Evolutionary conservation across 1,284 basidiomycete species (phyloP), one percentile per base, ranked within the genome.

Genomic region (Apiotrichum sp.): DNA sequence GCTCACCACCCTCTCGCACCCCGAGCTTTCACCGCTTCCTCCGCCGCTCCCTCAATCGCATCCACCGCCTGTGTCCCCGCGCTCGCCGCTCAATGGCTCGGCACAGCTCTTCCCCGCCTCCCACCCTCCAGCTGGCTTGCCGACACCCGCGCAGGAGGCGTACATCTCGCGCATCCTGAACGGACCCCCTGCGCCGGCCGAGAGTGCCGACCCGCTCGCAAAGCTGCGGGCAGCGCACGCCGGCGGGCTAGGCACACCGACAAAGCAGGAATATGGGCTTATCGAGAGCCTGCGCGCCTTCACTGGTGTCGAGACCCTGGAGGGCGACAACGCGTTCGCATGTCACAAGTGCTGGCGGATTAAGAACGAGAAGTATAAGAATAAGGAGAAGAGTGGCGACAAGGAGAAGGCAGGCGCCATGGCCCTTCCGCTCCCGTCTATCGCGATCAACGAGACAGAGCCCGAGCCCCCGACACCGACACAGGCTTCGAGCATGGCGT

Each of bases 321-420:
- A 96, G 63, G 91, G 90, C 1, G 91, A 95, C 64, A 96, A 97
- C 67, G 87, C 86, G 77, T 93, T 96, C 59, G 89, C 91, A 0
- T 97, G 93, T 73, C 82, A 88, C 64, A 82, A 87, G 55, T 97
- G 93, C 77, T 97, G 93, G 93, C 89, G 91, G 77, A 64, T 73
- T 63, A 74, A 75, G 59, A 65, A 65, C 32, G 73, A 73, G 6
- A 56, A 60, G 43, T 73, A 73, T 55, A 53, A 41, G 7, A 45
- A 13, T 4, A 34, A 35, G 11, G 36, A 38, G 36, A 13, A 8
- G 36, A 58, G 9, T 62, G 13, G 3, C 3, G 35, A 6, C 29
- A 32, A 34, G 39, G 36, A 8, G 36, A 46, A 33, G 32, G 31
- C 32, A n/a, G 11, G 31, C 43, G 52, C 55, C 34, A 43, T 52